Conservation (phyloP, 805 yeast genomes). For the Cyberlindnera euphorbiiphila region DNA sequence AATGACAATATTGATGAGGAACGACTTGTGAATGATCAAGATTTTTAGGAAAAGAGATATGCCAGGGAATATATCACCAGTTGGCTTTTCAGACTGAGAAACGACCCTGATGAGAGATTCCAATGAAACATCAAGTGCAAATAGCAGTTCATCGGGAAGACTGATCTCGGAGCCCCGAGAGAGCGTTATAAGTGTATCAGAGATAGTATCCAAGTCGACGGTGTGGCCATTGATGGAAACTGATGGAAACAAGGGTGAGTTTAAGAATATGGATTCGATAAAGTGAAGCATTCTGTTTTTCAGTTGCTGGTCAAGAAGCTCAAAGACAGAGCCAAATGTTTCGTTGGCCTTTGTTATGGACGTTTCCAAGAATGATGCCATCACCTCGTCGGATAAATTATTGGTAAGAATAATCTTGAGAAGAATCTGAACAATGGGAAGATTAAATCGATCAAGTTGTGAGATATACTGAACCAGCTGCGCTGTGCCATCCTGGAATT, state of each 20-base stretch:
- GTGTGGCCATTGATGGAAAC: conserved; percentile 13
- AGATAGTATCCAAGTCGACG: conserved; percentile 14
- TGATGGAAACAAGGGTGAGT: conserved; percentile 38
- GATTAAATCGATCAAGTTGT: conserved; percentile 35
- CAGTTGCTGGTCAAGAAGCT: conserved; percentile 30
- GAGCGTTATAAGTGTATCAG: conserved; percentile 19
- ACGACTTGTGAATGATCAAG: conserved; percentile 52
- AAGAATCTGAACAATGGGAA: conserved; percentile 40
- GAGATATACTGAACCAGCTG: conserved; percentile 20
- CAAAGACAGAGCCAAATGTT: conserved; percentile 37
- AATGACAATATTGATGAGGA: conserved; percentile 43
- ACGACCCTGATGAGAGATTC: conserved; percentile 33
- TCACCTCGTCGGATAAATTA: conserved; percentile 12
- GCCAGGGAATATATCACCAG: conserved; percentile 24
- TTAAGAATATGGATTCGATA: conserved; percentile 39
- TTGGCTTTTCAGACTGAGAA: conserved; percentile 17
- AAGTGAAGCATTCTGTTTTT: conserved; percentile 33
- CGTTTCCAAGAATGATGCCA: conserved; percentile 11
- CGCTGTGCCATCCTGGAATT: too few relatives aligned
- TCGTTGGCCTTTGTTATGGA: conserved; percentile 9
- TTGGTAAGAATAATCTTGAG: conserved; percentile 29
- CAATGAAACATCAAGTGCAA: conserved; percentile 37
- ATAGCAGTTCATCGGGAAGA: conserved; percentile 35
- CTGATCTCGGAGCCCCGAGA: conserved; percentile 17
- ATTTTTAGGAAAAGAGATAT: conserved; percentile 50